Conservation (phyloP, 352 stramenopile species). For the Phytophthora megakarya region DNA sequence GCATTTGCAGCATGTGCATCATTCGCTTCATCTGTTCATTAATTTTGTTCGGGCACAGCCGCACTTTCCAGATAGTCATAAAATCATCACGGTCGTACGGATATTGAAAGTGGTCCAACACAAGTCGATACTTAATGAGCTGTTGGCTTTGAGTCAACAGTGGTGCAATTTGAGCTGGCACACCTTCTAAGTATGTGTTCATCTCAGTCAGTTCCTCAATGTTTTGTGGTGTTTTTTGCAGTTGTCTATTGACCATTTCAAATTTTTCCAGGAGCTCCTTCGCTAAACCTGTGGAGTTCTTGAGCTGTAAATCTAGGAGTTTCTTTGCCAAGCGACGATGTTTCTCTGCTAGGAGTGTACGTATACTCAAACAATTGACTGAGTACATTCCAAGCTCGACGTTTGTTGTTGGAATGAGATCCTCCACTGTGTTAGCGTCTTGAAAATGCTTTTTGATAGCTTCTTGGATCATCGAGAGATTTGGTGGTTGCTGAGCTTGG, state of each 20-base stretch:
- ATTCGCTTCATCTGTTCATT: constrained; percentile 87
- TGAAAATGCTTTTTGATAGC: constrained; percentile 80
- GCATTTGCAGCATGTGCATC: constrained; percentile 76
- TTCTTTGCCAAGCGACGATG: constrained; percentile 76
- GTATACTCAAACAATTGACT: constrained; percentile 73
- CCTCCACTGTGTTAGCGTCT: constrained; percentile 60
- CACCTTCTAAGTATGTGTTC: constrained; percentile 81
- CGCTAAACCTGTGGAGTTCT: constrained; percentile 71
- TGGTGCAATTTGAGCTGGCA: constrained; percentile 63
- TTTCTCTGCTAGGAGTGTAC: constrained; percentile 77
- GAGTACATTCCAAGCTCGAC: constrained; percentile 88
- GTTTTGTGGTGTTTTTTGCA: constrained; percentile 89
- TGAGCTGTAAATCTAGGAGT: constrained; percentile 74
- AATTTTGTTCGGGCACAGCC: constrained; percentile 88
- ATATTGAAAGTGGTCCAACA: constrained; percentile 85
- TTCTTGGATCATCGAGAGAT: constrained; percentile 73
- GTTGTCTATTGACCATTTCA: constrained; percentile 81
- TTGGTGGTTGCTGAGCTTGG: constrained; percentile 73
- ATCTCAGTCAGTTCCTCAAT: constrained; percentile 93
- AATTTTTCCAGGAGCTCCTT: constrained; percentile 85
- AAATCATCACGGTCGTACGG: constrained; percentile 90
- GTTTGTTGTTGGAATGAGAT: constrained; percentile 57
- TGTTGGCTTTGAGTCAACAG: constrained; percentile 76
- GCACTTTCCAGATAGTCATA: constrained; percentile 89
- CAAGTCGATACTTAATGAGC: constrained; percentile 76